phyloP scores from a whole-genome alignment of 2,329 filamentous ascomycete species.

The Phyllosticta citriasiana region DNA sequence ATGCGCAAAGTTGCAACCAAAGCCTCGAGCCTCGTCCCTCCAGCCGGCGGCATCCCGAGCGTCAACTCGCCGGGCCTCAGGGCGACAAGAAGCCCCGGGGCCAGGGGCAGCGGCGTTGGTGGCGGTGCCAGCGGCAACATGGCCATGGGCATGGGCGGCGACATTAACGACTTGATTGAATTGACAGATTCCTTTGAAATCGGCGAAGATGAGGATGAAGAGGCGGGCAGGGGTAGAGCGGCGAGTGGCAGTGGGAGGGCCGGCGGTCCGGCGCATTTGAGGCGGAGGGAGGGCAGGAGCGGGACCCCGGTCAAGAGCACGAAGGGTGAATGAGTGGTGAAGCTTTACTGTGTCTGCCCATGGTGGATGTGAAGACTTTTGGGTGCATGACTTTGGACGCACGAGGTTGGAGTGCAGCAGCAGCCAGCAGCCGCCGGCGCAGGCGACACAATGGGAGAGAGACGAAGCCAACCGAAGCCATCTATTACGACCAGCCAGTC shows the following conservation, averaged over 20 bases:
- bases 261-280: not conserved
- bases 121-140: not conserved
- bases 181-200: constrained; percentile 41
- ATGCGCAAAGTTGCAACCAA: constrained; percentile 69
- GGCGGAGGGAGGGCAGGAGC: constrained; percentile 3
- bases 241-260: not conserved
- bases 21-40: constrained; percentile 23
- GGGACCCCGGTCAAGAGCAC: constrained; percentile 5
- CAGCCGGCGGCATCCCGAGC: not conserved
- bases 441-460: too few species aligned
- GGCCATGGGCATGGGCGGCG: constrained; percentile 25
- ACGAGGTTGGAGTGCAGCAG: too few species aligned
- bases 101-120: not conserved
- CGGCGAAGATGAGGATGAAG: constrained; percentile 21
- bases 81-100: not conserved
- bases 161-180: constrained; percentile 59
- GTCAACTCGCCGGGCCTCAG: not conserved
- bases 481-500: too few species aligned
- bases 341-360: too few species aligned
- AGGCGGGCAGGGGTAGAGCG: not conserved
- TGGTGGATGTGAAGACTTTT: too few species aligned
- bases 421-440: too few species aligned
- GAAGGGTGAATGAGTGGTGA: constrained; percentile 8
- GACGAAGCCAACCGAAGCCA: too few species aligned
- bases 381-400: too few species aligned